phyloP scores from a whole-genome alignment of 371 early-diverging fungal genomes.

The Gilbertella persicaria region DNA sequence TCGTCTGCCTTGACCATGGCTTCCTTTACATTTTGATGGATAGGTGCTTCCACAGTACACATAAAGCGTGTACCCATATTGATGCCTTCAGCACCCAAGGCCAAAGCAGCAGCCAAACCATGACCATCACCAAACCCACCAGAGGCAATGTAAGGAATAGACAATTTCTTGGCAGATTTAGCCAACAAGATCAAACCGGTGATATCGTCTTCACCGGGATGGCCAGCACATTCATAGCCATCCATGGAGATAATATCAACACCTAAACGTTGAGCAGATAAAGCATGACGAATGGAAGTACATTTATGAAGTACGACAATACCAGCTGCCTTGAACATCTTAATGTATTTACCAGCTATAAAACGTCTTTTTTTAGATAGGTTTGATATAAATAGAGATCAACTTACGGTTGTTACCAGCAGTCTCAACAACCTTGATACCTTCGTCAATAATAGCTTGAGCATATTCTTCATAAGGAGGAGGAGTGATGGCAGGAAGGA shows the following conservation, averaged over 20 bases:
- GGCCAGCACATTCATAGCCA: constrained; percentile 85
- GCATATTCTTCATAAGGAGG: constrained; percentile 82
- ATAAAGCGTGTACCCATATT: constrained; percentile 88
- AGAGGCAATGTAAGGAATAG: constrained; percentile 74
- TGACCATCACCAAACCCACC: constrained; percentile 80
- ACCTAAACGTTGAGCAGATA: constrained; percentile 64
- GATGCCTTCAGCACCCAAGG: constrained; percentile 71
- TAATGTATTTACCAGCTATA: constrained; percentile 71
- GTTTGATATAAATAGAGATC: no score
- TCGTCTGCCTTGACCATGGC: constrained; percentile 73
- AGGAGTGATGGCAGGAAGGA: constrained; percentile 66
- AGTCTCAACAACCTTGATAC: constrained; percentile 81
- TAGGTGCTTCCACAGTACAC: constrained; percentile 75
- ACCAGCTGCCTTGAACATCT: constrained; percentile 76
- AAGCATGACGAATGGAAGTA: constrained; percentile 75
- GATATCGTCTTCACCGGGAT: constrained; percentile 85
- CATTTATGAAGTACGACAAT: constrained; percentile 78
- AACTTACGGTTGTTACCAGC: constrained; percentile 69
- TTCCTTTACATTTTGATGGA: constrained; percentile 75
- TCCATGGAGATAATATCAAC: constrained; percentile 74
- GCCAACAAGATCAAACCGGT: constrained; percentile 74
- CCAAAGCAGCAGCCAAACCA: constrained; percentile 71
- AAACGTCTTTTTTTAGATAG: no score
- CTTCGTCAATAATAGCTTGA: constrained; percentile 73
- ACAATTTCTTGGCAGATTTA: constrained; percentile 64